Evolutionary conservation across 179 eudicot genomes (phyloP).

Genomic region (Gypsophila paniculata): DNA sequence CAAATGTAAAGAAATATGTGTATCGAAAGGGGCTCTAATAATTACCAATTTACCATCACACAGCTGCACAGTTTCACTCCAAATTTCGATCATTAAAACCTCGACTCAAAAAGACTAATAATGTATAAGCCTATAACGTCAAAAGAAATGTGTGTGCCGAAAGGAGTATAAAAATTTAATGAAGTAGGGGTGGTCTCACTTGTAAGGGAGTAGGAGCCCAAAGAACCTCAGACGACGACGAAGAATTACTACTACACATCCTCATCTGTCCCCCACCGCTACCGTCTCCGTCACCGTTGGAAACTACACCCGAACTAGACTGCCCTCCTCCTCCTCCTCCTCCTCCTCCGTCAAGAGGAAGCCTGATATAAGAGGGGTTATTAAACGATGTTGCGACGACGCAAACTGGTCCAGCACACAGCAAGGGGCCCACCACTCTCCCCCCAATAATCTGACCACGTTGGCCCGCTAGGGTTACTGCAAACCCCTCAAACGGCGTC

Average conservation of each 20-base stretch:
- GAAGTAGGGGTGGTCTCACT: not conserved
- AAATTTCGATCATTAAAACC: no score
- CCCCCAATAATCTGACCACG: slow-evolving; percentile 46
- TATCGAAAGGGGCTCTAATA: no score
- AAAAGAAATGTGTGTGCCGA: no score
- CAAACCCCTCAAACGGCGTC: slow-evolving; percentile 23
- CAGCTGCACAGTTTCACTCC: no score
- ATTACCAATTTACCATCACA: no score
- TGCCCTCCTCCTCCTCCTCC: not conserved
- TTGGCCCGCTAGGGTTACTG: slow-evolving; percentile 41
- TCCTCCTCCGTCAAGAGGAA: slow-evolving; percentile 22
- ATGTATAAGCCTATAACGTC: no score
- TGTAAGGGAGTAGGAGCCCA: slow-evolving; percentile 2
- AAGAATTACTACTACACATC: not conserved
- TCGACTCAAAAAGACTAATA: no score
- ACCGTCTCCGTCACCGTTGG: not conserved
- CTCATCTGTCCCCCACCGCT: not conserved
- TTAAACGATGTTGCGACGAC: slow-evolving; percentile 42
- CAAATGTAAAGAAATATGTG: no score
- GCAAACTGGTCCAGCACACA: slow-evolving; percentile 31
- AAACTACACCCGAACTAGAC: not conserved
- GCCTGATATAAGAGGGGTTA: slow-evolving; percentile 26
- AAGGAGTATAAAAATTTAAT: no score
- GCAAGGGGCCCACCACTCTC: slow-evolving; percentile 31
- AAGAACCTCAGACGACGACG: not conserved